phyloP scores from a whole-genome alignment of 192 early-diverging fungal species.

The Podochytrium sp. region DNA sequence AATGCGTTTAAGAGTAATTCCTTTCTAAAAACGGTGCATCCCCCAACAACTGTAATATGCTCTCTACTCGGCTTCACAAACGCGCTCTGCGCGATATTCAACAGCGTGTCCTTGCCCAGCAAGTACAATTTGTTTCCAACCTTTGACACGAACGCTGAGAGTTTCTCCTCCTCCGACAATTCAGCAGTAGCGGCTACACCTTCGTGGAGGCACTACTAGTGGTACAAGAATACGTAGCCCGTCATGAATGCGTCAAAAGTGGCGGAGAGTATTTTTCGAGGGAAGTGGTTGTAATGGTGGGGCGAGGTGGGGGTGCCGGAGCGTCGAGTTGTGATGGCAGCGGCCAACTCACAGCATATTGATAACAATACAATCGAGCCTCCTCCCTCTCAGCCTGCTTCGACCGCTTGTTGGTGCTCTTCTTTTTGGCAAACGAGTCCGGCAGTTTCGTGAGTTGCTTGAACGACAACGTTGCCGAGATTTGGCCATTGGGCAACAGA shows the following conservation, averaged over 20 bases:
- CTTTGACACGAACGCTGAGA: constrained; percentile 23
- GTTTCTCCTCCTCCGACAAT: not conserved
- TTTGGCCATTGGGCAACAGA: constrained; percentile 9
- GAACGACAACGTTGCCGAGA: constrained; percentile 13
- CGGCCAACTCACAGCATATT: constrained; percentile 77
- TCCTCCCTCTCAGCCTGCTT: constrained; percentile 3
- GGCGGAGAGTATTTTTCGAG: constrained; percentile 78
- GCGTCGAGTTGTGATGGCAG: not conserved
- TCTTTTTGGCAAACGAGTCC: not conserved
- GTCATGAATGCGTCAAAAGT: constrained; percentile 98
- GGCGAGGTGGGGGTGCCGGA: not conserved
- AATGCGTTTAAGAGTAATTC: no score
- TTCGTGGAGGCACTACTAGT: constrained; percentile 18
- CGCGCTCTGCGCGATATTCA: constrained; percentile 63
- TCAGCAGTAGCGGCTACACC: not conserved
- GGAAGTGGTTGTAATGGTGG: constrained; percentile 12
- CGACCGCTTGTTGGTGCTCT: not conserved
- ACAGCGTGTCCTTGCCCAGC: constrained; percentile 77
- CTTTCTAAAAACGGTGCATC: no score
- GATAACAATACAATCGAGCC: constrained; percentile 66
- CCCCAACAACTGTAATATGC: no score
- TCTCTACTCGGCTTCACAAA: constrained; percentile 61
- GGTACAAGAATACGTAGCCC: constrained; percentile 79
- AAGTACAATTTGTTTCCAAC: constrained; percentile 84
- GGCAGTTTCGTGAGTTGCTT: not conserved